A percentile compares a stretch with the other conserved stretches of the same genome.
Evolutionary conservation across 345 rosid species (phyloP).

Genomic region (Populus alba): DNA sequence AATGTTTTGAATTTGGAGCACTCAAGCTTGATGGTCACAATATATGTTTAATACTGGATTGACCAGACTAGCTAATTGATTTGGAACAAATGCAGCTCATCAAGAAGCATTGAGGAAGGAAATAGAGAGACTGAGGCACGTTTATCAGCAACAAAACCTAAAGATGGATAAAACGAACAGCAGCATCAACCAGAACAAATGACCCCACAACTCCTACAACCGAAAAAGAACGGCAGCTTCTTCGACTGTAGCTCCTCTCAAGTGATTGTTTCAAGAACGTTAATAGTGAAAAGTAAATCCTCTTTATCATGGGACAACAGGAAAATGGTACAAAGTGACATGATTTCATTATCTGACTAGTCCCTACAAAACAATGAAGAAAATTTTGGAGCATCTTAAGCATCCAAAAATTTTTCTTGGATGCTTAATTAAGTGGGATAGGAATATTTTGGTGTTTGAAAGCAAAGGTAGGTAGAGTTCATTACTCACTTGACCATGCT

Average conservation of each 20-base stretch:
- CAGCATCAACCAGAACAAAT: conserved; percentile 1
- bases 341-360: not conserved
- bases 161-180: conserved; percentile 18
- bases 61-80: not conserved
- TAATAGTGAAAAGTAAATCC: not conserved
- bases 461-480: not conserved
- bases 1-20: not conserved
- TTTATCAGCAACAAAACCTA: conserved; percentile 24
- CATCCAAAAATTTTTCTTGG: conserved; percentile 21
- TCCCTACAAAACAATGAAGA: not conserved
- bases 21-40: not conserved
- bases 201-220: not conserved
- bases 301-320: conserved; percentile 5
- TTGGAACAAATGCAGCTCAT: conserved; percentile 24
- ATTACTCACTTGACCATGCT: not conserved
- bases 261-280: conserved; percentile 6
- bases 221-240: conserved; percentile 25
- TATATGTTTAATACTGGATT: not conserved
- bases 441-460: not conserved
- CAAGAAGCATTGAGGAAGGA: conserved; percentile 38
- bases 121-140: conserved; percentile 34
- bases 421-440: not conserved
- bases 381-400: not conserved
- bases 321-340: not conserved
- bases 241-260: conserved; percentile 15